Base-by-base conservation (phyloP, 2,329 filamentous ascomycete genomes). In the Scedosporium boydii region DNA sequence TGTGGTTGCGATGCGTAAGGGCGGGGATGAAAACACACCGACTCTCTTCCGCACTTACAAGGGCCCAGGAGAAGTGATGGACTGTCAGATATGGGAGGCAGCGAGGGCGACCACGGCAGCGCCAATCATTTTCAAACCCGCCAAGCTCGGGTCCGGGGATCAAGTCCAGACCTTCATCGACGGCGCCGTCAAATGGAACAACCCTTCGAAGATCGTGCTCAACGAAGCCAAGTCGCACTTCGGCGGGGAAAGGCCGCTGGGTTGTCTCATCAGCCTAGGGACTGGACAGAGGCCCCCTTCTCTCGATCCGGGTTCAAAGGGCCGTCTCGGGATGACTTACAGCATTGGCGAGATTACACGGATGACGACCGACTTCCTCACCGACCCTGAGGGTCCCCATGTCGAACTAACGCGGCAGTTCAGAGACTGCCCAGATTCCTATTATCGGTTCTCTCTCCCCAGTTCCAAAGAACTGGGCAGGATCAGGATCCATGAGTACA, bases 181-280 rank as follows among this genome's bases (percentile, higher is more conserved):
- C 55, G 70, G 68, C 2, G 71, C 65, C 0, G 68, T 73, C 23
- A 69, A 69, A 2, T 65, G 69, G 41, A 74, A 73, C 61, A 74
- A 74, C 55, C 71, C 72, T 21, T 68, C 67, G 56, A 66, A 70
- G 23, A 64, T 69, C 2, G 64, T 74, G 10, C 67, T 73, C 9
- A 60, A 66, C 1, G 71, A 72, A 56, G 72, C 72, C 7, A 46
- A 63, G 53, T 55, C 46, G 3, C 64, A 68, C 55, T 72, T 69
- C 51, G 70, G 69, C 10, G 56, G 14, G 42, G 62, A 62, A 64
- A 62, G 69, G 16, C 59, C 59, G 14, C 53, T 74, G 0, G 69
- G 71, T 1, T 72, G 69, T 38, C 60, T 74, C 0, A 44, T 74
- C 7, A 74, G 72, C 58, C 64, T 74, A 3, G 72, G 72, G 0